These are phyloP conservation scores for Pseudonectria foliicola DNA, from an alignment of 2,329 filamentous ascomycete genomes.

Conservation along the genomic window DNA sequence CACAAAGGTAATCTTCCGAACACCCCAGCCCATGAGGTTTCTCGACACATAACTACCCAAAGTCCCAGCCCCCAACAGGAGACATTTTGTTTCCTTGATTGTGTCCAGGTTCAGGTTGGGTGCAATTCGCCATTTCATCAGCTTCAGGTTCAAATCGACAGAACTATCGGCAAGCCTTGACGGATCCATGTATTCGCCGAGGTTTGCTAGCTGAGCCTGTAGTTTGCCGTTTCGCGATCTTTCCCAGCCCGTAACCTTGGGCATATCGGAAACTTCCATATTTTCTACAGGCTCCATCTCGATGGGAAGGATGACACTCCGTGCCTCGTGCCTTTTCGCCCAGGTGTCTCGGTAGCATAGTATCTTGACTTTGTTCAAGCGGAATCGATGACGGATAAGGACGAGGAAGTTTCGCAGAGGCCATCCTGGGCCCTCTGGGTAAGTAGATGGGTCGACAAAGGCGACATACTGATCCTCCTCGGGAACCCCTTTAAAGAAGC, in stretches of 20 bases:
- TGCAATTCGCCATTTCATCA: slow-evolving; percentile 98
- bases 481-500: slow-evolving; percentile 71
- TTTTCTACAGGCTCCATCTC: slow-evolving; percentile 44
- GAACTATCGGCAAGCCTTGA: slow-evolving; percentile 81
- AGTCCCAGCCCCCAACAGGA: slow-evolving; percentile 87
- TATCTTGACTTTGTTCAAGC: slow-evolving; percentile 69
- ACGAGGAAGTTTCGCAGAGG: slow-evolving; percentile 84
- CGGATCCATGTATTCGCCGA: slow-evolving; percentile 93
- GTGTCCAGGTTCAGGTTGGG: slow-evolving; percentile 79
- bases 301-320: slow-evolving; percentile 70
- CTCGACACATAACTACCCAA: slow-evolving; percentile 90
- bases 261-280: slow-evolving; percentile 51
- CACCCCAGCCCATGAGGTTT: slow-evolving; percentile 91
- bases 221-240: slow-evolving; percentile 73
- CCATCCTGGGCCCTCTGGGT: slow-evolving; percentile 82
- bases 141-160: slow-evolving; percentile 90
- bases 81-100: slow-evolving; percentile 83
- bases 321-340: slow-evolving; percentile 66
- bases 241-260: slow-evolving; percentile 95
- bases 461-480: slow-evolving; percentile 74
- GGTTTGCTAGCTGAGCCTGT: slow-evolving; percentile 67
- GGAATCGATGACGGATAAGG: slow-evolving; percentile 75
- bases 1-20: slow-evolving; percentile 89
- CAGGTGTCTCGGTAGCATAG: slow-evolving; percentile 87
- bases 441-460: slow-evolving; percentile 91